These are phyloP conservation scores for Cercospora janseana DNA, from an alignment of 2,329 filamentous ascomycete species.

Conservation along the genomic window DNA sequence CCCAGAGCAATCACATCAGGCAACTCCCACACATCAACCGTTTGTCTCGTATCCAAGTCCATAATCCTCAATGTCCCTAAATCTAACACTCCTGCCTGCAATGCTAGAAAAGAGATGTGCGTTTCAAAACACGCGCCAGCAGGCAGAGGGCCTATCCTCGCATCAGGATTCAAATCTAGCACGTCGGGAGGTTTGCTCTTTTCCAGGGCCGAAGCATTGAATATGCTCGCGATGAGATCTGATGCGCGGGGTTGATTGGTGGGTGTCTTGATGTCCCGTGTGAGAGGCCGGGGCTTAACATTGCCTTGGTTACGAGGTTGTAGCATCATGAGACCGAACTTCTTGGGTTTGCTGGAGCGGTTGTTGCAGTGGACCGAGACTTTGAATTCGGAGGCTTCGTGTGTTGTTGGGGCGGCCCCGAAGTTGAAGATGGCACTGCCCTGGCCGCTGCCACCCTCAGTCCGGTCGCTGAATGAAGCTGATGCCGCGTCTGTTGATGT, in stretches of 20 bases:
- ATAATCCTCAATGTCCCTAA: conserved; percentile 71
- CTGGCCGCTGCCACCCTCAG: background rate
- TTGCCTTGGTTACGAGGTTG: conserved; percentile 10
- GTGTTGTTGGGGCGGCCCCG: conserved; percentile 59
- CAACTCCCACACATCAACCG: conserved; percentile 72
- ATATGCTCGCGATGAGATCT: conserved; percentile 21
- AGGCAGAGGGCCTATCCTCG: conserved; percentile 68
- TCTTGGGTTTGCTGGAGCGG: conserved; percentile 60
- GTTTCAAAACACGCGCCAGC: conserved; percentile 71
- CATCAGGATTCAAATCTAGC: conserved; percentile 72
- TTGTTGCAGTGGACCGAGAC: conserved; percentile 78
- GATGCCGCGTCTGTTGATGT: conserved; percentile 11
- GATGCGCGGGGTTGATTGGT: conserved; percentile 10
- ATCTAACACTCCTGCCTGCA: conserved; percentile 64
- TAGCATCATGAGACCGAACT: conserved; percentile 62
- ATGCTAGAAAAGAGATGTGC: conserved; percentile 68
- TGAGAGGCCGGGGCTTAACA: conserved; percentile 8
- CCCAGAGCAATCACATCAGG: conserved; percentile 59
- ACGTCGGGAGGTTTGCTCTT: conserved; percentile 64
- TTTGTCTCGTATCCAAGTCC: conserved; percentile 71
- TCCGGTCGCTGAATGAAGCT: background rate
- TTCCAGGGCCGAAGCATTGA: conserved; percentile 22
- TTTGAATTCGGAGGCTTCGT: conserved; percentile 64
- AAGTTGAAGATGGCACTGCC: conserved; percentile 72
- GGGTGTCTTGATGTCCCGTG: background rate